Conservation (phyloP, 2,329 filamentous ascomycete genomes). For the Cytospora piceae region DNA sequence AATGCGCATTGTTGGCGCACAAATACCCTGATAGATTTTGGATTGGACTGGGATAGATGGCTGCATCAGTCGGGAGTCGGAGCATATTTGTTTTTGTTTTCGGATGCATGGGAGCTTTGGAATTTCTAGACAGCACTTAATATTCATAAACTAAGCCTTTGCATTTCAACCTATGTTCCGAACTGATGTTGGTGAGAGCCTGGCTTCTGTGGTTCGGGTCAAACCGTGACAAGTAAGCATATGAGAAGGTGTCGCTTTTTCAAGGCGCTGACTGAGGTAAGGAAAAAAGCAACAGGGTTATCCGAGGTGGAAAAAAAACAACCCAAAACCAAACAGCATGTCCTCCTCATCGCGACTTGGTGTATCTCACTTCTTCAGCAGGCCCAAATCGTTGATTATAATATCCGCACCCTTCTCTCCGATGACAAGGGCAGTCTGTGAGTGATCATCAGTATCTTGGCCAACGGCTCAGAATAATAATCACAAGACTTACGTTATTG, state of each 20-base stretch:
- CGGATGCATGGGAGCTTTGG: neutral
- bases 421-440: constrained; percentile 43
- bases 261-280: no score
- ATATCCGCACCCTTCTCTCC: constrained; percentile 48
- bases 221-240: no score
- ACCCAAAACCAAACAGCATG: no score
- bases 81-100: constrained; percentile 20
- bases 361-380: constrained; percentile 18
- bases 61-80: constrained; percentile 12
- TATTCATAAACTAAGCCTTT: neutral
- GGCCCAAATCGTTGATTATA: constrained; percentile 31
- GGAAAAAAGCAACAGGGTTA: no score
- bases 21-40: constrained; percentile 30
- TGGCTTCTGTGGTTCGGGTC: no score
- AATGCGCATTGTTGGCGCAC: constrained; percentile 16
- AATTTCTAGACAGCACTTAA: neutral
- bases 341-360: neutral
- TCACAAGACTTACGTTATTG: constrained; percentile 35
- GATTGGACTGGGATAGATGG: constrained; percentile 14
- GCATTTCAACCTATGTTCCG: neutral
- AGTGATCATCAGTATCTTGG: constrained; percentile 45
- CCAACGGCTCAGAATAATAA: constrained; percentile 29
- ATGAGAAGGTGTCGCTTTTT: no score
- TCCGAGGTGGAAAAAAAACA: neutral
- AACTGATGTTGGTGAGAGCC: no score